These are phyloP conservation scores for Microbotryum intermedium DNA, from an alignment of 1,284 basidiomycete species.

Conservation along the genomic window DNA sequence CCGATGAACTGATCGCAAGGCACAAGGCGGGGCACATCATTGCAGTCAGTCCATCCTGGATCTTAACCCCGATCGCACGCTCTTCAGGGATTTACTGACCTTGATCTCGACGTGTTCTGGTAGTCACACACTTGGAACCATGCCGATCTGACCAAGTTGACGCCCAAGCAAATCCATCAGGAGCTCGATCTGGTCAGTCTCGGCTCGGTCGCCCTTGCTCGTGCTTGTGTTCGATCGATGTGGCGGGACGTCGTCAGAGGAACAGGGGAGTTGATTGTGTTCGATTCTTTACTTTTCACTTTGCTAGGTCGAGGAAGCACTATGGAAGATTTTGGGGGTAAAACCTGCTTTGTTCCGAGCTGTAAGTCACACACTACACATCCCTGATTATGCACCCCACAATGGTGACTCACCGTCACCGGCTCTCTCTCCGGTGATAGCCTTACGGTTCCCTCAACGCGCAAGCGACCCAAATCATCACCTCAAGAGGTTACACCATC, in stretches of 20 bases:
- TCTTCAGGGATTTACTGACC: background rate
- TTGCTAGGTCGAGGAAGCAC: constrained; percentile 23
- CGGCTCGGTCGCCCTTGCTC: too few species aligned
- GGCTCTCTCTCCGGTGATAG: too few species aligned
- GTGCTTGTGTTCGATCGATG: too few species aligned
- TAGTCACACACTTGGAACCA: constrained; percentile 28
- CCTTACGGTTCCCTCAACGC: constrained; percentile 29
- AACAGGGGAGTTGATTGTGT: too few species aligned
- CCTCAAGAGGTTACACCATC: constrained; percentile 25
- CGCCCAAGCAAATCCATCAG: constrained; percentile 23
- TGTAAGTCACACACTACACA: too few species aligned
- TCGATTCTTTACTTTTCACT: too few species aligned
- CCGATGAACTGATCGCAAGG: constrained; percentile 23
- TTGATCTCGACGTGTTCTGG: constrained; percentile 3
- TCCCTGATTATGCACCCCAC: too few species aligned
- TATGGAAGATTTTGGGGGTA: constrained; percentile 35
- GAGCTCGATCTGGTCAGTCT: constrained; percentile 25
- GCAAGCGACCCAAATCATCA: constrained; percentile 24
- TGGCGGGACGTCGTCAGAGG: too few species aligned
- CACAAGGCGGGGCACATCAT: constrained; percentile 35
- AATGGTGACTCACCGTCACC: too few species aligned
- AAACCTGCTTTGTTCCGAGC: constrained; percentile 33
- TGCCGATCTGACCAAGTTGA: constrained; percentile 30
- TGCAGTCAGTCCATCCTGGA: constrained; percentile 24
- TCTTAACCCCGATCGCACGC: constrained; percentile 31